Conservation (phyloP, 2,329 filamentous ascomycete species). For the Xylariomycetidae sp. region DNA sequence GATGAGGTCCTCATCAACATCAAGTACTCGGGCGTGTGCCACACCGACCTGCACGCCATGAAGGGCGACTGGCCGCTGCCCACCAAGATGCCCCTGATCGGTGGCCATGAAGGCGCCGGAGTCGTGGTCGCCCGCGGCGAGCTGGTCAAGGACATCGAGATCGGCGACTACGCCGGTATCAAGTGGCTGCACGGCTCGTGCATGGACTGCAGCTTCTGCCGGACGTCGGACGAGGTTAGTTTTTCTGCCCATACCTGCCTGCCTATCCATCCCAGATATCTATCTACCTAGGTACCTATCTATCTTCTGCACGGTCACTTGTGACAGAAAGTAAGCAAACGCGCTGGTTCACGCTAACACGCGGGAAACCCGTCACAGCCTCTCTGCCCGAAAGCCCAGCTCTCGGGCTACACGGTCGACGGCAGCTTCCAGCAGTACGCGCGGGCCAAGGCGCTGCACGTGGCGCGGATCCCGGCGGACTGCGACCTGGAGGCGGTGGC, state of each 20-base stretch:
- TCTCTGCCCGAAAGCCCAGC: constrained; percentile 65
- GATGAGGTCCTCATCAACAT: constrained; percentile 91
- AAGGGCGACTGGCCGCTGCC: constrained; percentile 84
- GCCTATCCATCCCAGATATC: no score
- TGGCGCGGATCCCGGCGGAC: constrained; percentile 74
- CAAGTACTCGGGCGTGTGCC: constrained; percentile 86
- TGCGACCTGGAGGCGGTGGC: constrained; percentile 70
- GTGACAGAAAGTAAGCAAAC: no score
- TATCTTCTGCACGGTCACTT: no score
- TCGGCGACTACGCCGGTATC: constrained; percentile 82
- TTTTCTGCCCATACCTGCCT: no score
- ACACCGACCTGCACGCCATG: constrained; percentile 75
- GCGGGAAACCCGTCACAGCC: no score
- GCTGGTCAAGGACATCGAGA: constrained; percentile 68
- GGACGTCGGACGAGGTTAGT: constrained; percentile 66
- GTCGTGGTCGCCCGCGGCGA: constrained; percentile 74
- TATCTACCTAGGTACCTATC: no score
- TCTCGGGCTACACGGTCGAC: constrained; percentile 90
- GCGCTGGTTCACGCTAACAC: no score
- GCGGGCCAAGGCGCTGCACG: constrained; percentile 79
- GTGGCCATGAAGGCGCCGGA: constrained; percentile 75
- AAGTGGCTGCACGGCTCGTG: constrained; percentile 93
- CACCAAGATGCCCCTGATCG: constrained; percentile 80
- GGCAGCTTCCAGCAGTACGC: constrained; percentile 91
- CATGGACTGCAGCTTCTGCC: constrained; percentile 77